Evolutionary conservation across 2,329 filamentous ascomycete genomes (phyloP).

Genomic region (Aspergillus novofumigatus): DNA sequence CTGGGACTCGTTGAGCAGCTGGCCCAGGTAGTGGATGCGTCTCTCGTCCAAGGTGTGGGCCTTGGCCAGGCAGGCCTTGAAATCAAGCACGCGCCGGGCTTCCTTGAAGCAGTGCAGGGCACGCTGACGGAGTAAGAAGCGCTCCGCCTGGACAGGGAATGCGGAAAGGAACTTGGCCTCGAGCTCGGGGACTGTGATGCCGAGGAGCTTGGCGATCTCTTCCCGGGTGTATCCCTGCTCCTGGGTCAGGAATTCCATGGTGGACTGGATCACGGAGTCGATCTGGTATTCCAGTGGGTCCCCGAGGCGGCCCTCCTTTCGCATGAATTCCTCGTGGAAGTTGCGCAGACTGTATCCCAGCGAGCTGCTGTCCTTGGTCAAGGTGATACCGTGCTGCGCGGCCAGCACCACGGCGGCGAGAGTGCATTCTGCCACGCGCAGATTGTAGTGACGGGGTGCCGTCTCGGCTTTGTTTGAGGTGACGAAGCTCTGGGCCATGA

Average conservation of each 20-base stretch:
- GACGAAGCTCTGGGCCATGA: slow-evolving; percentile 93
- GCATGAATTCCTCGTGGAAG: slow-evolving; percentile 80
- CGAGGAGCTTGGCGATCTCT: slow-evolving; percentile 71
- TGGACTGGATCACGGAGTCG: slow-evolving; percentile 64
- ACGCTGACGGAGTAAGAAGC: slow-evolving; percentile 82
- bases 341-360: slow-evolving; percentile 78
- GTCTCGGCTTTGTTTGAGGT: slow-evolving; percentile 93
- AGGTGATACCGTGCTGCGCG: slow-evolving; percentile 57
- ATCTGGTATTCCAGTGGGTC: slow-evolving; percentile 64
- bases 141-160: slow-evolving; percentile 83
- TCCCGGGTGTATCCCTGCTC: slow-evolving; percentile 83
- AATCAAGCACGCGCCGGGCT: slow-evolving; percentile 77
- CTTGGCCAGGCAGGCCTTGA: slow-evolving; percentile 67
- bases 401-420: slow-evolving; percentile 70
- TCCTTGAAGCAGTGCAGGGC: slow-evolving; percentile 89
- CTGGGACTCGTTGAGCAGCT: slow-evolving; percentile 85
- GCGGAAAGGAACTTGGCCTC: slow-evolving; percentile 76
- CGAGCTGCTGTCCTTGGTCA: slow-evolving; percentile 75
- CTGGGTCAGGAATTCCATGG: slow-evolving; percentile 66
- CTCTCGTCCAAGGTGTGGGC: slow-evolving; percentile 56
- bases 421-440: slow-evolving; percentile 92
- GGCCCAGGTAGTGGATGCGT: slow-evolving; percentile 70
- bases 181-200: slow-evolving; percentile 65
- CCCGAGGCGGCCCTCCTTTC: slow-evolving; percentile 43
- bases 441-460: slow-evolving; percentile 90